A percentile compares a stretch with the other conserved stretches of the same genome.
phyloP scores from a whole-genome alignment of 352 stramenopile genomes.

The Pythium scleroteichum region DNA sequence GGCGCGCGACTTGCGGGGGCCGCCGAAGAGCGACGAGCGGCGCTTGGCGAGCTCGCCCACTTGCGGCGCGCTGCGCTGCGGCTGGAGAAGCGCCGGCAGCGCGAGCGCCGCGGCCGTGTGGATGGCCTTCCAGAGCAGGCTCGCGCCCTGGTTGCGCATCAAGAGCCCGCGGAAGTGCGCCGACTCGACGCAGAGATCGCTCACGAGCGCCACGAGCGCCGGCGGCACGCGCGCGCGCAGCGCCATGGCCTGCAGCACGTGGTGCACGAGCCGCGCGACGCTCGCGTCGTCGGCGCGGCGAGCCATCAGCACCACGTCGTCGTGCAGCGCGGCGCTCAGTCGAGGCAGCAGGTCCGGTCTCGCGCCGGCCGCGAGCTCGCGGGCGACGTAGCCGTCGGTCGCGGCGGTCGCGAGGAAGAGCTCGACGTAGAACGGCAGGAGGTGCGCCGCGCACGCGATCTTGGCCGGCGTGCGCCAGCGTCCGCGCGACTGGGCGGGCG shows the following conservation, averaged over 20 bases:
- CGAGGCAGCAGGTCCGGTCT: constrained; percentile 29
- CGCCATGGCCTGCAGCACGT: constrained; percentile 49
- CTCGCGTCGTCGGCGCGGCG: constrained; percentile 41
- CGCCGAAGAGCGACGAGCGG: constrained; percentile 39
- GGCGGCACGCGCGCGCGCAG: constrained; percentile 37
- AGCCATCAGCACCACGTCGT: constrained; percentile 42
- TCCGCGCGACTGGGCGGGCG: background rate
- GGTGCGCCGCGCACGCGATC: constrained; percentile 3
- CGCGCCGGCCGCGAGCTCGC: background rate
- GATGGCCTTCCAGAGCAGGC: constrained; percentile 51
- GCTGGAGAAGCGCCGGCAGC: constrained; percentile 7
- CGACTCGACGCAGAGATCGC: constrained; percentile 38
- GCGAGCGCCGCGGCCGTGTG: constrained; percentile 24
- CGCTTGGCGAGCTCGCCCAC: constrained; percentile 21
- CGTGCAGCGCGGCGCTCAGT: constrained; percentile 36
- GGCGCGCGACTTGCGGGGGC: constrained; percentile 26
- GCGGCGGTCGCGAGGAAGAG: constrained; percentile 14
- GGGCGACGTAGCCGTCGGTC: constrained; percentile 3
- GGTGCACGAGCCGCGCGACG: constrained; percentile 40
- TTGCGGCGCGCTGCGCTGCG: constrained; percentile 3
- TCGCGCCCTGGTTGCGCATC: constrained; percentile 40
- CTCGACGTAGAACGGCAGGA: constrained; percentile 28
- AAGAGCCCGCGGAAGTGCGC: constrained; percentile 46
- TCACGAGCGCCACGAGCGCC: constrained; percentile 41
- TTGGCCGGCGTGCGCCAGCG: constrained; percentile 23